Evolutionary conservation across 257 asterid species (phyloP), one percentile per base, ranked within the genome.

Genomic region (Gynochthodes officinalis): DNA sequence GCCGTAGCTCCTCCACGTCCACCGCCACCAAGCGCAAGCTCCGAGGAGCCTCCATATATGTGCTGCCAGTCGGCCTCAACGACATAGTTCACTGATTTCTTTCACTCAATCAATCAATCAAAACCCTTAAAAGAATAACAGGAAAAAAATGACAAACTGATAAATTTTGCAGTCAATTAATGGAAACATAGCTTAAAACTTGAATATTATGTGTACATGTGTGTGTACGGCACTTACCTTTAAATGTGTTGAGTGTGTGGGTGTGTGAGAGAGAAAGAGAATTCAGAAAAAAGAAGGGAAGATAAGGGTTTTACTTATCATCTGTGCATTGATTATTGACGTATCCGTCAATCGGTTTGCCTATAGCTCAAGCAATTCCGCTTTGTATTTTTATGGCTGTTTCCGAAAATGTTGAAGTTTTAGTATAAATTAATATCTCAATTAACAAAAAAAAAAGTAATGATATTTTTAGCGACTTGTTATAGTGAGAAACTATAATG

Each of bases 11-110:
- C 25, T 93, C 98, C 32, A 95, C 98, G 44, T 93, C 98, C 62
- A 90, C 98, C 55, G 95, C 91, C 71, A 90, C 97, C 89, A 90
- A 90, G 91, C 90, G 90, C 46, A 95, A 86, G 87, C 80, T 93
- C 75, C 95, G 84, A 71, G 97, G 87, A 70, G 80, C 97, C 82
- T 93, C 98, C 50, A n/a, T n/a, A n/a, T n/a, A n/a, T n/a, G 92
- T 85, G 81, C 83, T 89, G 63, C 85, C 85, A 65, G 84, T 86
- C 40, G 98, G 98, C 82, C 98, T 86, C 89, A 92, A 78, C 77
- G 98, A 90, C 98, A 92, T 92, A 86, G 78, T 85, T 71, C 43
- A 39, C 15, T 46, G 48, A 53, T n/a, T 21, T 25, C 16, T 62
- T 60, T 43, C n/a, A 30, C 70, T 30, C 66, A 63, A 73, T 78